These are phyloP conservation scores for Paratinospora sagittata DNA, from an alignment of 164 flowering plant species.

Conservation along the genomic window DNA sequence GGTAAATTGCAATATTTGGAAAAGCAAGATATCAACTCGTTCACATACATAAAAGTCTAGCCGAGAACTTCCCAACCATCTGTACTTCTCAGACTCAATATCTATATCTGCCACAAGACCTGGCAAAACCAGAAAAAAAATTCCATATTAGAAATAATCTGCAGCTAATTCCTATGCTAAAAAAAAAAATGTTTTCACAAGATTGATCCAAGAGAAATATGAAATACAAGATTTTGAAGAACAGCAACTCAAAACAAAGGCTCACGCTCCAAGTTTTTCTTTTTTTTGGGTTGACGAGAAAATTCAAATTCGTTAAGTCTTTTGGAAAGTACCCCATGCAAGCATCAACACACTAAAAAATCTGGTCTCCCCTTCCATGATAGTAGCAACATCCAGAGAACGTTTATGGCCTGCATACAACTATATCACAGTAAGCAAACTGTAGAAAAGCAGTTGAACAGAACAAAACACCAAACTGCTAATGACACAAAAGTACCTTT, in stretches of 20 bases:
- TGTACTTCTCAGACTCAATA: constrained; percentile 92
- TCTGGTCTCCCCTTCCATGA: constrained; percentile 62
- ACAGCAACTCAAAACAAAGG: not conserved
- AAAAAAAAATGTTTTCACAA: not conserved
- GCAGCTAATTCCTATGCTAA: not conserved
- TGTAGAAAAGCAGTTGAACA: not conserved
- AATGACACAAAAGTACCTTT: not conserved
- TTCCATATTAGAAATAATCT: not conserved
- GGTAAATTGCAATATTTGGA: not conserved
- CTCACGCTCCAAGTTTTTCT: not conserved
- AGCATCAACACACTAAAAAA: constrained; percentile 92
- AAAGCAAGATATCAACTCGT: constrained; percentile 1
- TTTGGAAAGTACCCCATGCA: constrained; percentile 81
- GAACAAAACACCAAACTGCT: not conserved
- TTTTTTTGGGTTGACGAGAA: not conserved
- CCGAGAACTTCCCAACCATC: constrained; percentile 99
- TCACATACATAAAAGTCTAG: constrained; percentile 78
- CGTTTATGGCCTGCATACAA: constrained; percentile 60
- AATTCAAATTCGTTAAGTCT: not conserved
- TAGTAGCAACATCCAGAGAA: constrained; percentile 80
- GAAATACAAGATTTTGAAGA: not conserved
- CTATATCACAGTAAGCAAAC: constrained; percentile 4
- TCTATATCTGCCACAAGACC: constrained; percentile 96
- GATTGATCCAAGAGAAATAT: not conserved
- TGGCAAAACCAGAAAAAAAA: constrained; percentile 25